Percentiles rank a stretch among this genome's conserved stretches.
phyloP scores from a whole-genome alignment of 2,329 filamentous ascomycete genomes.

The Hypoxylon sp. region DNA sequence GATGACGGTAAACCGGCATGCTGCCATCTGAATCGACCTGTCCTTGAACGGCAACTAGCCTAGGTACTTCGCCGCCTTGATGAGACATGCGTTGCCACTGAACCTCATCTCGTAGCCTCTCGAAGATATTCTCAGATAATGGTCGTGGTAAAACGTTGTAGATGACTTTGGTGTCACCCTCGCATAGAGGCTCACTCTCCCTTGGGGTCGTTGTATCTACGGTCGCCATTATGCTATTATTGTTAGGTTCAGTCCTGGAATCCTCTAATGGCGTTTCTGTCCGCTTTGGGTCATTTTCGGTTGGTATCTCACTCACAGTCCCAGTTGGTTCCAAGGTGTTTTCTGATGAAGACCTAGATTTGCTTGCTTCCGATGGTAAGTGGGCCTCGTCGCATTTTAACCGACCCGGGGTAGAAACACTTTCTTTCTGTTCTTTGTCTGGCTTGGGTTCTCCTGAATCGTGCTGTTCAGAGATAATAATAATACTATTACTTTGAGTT shows the following conservation, averaged over 20 bases:
- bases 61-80: conserved; percentile 89
- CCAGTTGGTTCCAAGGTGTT: conserved; percentile 23
- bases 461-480: conserved; percentile 23
- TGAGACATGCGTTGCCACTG: conserved; percentile 94
- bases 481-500: conserved; percentile 14
- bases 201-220: conserved; percentile 17
- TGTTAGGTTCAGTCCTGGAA: conserved; percentile 19
- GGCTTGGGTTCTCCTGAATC: conserved; percentile 1
- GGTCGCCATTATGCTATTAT: conserved; percentile 33
- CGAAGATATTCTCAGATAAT: conserved; percentile 73
- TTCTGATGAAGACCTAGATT: conserved; percentile 16
- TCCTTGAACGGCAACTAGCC: conserved; percentile 91
- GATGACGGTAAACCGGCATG: conserved; percentile 94
- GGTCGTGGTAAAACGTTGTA: conserved; percentile 74
- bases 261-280: conserved; percentile 43
- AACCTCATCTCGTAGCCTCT: conserved; percentile 78
- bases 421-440: conserved; percentile 32
- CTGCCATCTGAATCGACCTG: conserved; percentile 75
- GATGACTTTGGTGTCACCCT: conserved; percentile 84
- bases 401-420: conserved; percentile 31
- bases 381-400: conserved; percentile 40
- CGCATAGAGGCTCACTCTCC: conserved; percentile 72
- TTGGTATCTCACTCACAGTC: conserved; percentile 31
- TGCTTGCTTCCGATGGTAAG: conserved; percentile 33
- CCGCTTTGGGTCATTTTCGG: conserved; percentile 14